Base-by-base conservation (phyloP, 2,329 filamentous ascomycete species). In the Xylaria arbuscula region DNA sequence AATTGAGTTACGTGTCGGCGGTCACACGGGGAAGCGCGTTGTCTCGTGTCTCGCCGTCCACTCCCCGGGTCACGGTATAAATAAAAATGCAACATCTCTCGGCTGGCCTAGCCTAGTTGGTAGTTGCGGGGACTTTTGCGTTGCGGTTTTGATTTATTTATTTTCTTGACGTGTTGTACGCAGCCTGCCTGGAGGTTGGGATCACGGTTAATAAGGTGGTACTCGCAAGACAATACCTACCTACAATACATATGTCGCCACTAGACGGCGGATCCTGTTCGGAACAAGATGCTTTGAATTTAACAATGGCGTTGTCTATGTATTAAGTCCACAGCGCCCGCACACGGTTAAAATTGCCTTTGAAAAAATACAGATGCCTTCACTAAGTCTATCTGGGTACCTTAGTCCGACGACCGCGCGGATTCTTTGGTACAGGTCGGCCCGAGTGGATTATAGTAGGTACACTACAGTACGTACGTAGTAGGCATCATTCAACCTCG, bases 71-170 rank as follows among this genome's bases (percentile, higher is more conserved):
- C 6, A 36, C 11, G 24, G 51, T 54, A 54, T 54, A 54, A 54
- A 54, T 22, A 54, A 32, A 32, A 28, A 28, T 45, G 17, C 24
- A 13, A 45, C 4, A 32, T 45, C 19, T 45, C 55, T 57, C 55
- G 55, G 55, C 22, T 57, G 32, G 38, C 32, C 55, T 57, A 57
- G 55, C 55, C 55, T 32, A 57, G 22, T 57, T 57, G 15, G 55
- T 57, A 45, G 55, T 45, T 45, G 55, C 55, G 55, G 55, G 55
- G 55, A 57, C 55, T 57, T 57, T 57, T 57, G 55, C 24, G 15
- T 57, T 45, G 55, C 22, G 22, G 22, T 57, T 32, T 45, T 32
- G 13, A 17, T 22, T 19, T n/a, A 38, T 9, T 55, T 10, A 19
- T 55, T 36, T 53, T 7, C 1, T 19, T 19, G 6, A 17, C 19